Evolutionary conservation across 257 asterid genomes (phyloP).

Genomic region (Gentiana macrophylla): DNA sequence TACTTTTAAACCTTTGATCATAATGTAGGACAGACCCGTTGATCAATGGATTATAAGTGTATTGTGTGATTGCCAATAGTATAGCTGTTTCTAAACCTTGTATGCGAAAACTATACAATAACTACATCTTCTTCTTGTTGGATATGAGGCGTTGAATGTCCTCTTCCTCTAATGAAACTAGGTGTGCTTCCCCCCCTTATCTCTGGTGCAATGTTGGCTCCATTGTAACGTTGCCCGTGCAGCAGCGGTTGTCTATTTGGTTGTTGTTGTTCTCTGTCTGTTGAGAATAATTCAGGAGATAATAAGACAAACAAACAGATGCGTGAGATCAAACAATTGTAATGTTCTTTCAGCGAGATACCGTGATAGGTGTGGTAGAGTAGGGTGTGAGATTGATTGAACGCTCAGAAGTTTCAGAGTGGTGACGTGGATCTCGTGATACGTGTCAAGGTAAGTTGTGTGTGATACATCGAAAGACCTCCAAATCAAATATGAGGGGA

Average conservation of each 20-base stretch:
- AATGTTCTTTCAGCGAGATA: too few relatives aligned
- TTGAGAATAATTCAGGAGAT: background rate
- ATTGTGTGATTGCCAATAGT: too few relatives aligned
- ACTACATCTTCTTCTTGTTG: constrained; percentile 24
- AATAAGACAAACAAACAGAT: background rate
- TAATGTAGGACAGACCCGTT: too few relatives aligned
- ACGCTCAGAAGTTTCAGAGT: too few relatives aligned
- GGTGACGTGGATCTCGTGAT: too few relatives aligned
- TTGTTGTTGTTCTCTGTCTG: constrained; percentile 39
- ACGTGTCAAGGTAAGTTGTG: too few relatives aligned
- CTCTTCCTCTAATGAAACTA: constrained; percentile 24
- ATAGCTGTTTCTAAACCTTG: background rate
- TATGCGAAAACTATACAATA: constrained; percentile 12
- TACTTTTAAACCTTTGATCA: too few relatives aligned
- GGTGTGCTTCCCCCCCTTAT: constrained; percentile 21
- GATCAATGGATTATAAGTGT: too few relatives aligned
- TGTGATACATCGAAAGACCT: too few relatives aligned
- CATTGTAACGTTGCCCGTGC: constrained; percentile 7
- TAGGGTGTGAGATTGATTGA: too few relatives aligned
- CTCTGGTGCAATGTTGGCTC: constrained; percentile 8
- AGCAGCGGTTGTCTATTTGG: constrained; percentile 9
- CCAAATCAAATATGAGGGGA: too few relatives aligned
- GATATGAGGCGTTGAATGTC: constrained; percentile 15
- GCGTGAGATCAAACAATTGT: background rate
- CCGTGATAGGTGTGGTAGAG: background rate